phyloP scores from a whole-genome alignment of 257 asterid species.

The Solanum piurae region DNA sequence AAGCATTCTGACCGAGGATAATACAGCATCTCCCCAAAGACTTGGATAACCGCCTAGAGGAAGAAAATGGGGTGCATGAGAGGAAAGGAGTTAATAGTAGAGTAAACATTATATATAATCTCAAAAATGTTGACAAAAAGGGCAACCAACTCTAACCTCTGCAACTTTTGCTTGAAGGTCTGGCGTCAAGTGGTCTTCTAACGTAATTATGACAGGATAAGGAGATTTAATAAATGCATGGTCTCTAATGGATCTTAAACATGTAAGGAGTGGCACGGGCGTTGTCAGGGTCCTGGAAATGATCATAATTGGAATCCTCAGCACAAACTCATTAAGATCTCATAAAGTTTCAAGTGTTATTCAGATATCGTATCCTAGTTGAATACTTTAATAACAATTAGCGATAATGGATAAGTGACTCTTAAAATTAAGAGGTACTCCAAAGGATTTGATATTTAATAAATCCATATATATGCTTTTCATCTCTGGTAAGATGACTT shows the following conservation, averaged over 20 bases:
- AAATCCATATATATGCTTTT: background rate
- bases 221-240: constrained; percentile 82
- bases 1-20: constrained; percentile 41
- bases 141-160: constrained; percentile 35
- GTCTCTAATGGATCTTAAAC: constrained; percentile 60
- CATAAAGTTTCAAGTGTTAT: background rate
- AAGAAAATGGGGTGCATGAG: background rate
- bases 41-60: constrained; percentile 52
- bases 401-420: background rate
- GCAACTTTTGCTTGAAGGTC: constrained; percentile 92
- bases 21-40: constrained; percentile 80
- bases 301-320: background rate
- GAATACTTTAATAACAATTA: background rate
- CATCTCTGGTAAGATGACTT: background rate
- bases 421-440: background rate
- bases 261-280: constrained; percentile 59
- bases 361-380: background rate
- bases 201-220: constrained; percentile 79
- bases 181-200: constrained; percentile 91
- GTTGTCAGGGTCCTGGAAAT: constrained; percentile 77
- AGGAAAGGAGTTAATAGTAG: background rate
- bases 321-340: background rate
- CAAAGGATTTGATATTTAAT: background rate
- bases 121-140: background rate
- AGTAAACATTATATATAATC: background rate